Conservation (phyloP, 2,329 filamentous ascomycete species). For the Penicillium sclerotigenum region DNA sequence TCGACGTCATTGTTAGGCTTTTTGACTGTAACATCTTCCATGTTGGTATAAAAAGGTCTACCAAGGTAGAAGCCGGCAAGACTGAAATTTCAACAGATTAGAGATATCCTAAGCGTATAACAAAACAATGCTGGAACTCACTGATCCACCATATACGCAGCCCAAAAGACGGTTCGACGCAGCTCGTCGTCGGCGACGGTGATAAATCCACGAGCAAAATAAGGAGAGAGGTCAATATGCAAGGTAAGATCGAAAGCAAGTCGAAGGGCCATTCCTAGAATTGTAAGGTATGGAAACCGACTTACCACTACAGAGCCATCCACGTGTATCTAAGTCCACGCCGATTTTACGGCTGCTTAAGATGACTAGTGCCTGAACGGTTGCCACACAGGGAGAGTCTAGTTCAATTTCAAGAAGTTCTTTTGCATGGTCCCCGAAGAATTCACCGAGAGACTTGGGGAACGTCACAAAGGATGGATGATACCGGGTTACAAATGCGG, state of each 20-base stretch:
- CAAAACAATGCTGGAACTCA: neutral
- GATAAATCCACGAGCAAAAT: slow-evolving; percentile 16
- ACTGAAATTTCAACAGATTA: slow-evolving; percentile 6
- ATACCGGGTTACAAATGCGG: slow-evolving; percentile 36
- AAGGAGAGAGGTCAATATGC: slow-evolving; percentile 24
- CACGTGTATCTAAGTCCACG: slow-evolving; percentile 37
- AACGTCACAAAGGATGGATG: slow-evolving; percentile 33
- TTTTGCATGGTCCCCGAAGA: slow-evolving; percentile 39
- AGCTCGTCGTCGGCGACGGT: slow-evolving; percentile 20
- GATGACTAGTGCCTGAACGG: slow-evolving; percentile 44
- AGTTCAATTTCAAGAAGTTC: slow-evolving; percentile 44
- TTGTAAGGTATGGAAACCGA: neutral
- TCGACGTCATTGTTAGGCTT: slow-evolving; percentile 23
- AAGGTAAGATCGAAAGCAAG: slow-evolving; percentile 38
- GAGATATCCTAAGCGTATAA: neutral
- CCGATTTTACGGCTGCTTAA: slow-evolving; percentile 42
- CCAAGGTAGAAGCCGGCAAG: slow-evolving; percentile 38
- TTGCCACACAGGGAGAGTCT: slow-evolving; percentile 44
- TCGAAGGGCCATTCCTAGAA: slow-evolving; percentile 35
- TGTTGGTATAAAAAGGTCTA: slow-evolving; percentile 35
- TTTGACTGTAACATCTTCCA: slow-evolving; percentile 35
- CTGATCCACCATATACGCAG: slow-evolving; percentile 33
- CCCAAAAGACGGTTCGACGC: slow-evolving; percentile 40
- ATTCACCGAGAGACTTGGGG: slow-evolving; percentile 37
- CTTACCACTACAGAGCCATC: slow-evolving; percentile 44